phyloP scores from a whole-genome alignment of 371 early-diverging fungal species.

The Rhizopus sp. region DNA sequence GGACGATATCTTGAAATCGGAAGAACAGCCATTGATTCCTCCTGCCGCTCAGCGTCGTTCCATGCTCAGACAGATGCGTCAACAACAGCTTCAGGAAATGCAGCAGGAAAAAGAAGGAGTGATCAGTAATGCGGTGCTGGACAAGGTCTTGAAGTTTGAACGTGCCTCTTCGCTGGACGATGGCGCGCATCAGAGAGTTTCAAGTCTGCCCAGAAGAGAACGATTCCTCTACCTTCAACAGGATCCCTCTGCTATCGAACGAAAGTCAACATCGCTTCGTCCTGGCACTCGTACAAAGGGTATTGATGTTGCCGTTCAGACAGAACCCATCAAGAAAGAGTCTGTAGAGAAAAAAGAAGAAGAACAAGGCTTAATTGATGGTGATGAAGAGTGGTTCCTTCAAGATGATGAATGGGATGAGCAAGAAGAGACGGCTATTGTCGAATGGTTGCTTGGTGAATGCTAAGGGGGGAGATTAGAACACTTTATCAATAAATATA shows the following conservation, averaged over 20 bases:
- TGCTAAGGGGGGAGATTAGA: conserved; percentile 5
- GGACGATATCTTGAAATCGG: conserved; percentile 36
- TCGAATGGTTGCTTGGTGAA: conserved; percentile 48
- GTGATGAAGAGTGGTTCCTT: conserved; percentile 52
- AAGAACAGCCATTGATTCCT: conserved; percentile 11
- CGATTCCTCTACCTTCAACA: conserved; percentile 45
- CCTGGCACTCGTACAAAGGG: conserved; percentile 10
- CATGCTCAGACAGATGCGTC: conserved; percentile 21
- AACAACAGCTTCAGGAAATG: conserved; percentile 18
- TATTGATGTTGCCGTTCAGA: conserved; percentile 30
- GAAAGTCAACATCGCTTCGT: conserved; percentile 15
- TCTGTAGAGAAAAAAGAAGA: conserved; percentile 8
- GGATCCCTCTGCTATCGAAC: conserved; percentile 39
- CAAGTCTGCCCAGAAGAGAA: conserved; percentile 42
- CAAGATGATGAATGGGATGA: conserved; percentile 48
- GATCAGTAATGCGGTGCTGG: conserved; percentile 34
- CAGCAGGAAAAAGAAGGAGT: background rate
- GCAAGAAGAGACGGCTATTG: conserved; percentile 40
- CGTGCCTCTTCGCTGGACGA: conserved; percentile 46
- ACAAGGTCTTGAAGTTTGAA: conserved; percentile 52
- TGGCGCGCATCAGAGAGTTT: conserved; percentile 32
- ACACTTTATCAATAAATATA: background rate
- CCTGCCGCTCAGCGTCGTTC: conserved; percentile 31
- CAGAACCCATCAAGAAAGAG: conserved; percentile 14
- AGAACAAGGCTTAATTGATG: conserved; percentile 39